A percentile compares a stretch with the other conserved stretches of the same genome.
Conservation (phyloP, 176 grass and related monocot genomes). For the Carex scoparia region DNA sequence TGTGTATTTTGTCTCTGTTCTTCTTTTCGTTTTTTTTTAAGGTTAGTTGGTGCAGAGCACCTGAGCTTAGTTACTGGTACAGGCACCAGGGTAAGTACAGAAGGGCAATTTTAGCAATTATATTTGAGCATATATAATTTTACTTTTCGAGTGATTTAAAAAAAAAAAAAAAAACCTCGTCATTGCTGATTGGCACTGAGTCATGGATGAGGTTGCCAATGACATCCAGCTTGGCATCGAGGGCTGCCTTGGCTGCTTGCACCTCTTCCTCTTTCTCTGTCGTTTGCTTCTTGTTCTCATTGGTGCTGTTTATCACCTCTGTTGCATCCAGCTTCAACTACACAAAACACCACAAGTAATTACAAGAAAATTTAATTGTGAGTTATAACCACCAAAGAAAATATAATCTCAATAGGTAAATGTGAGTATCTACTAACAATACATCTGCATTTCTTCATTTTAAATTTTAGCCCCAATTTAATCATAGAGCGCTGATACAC, state of each 20-base stretch:
- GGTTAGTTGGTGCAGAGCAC: too few species aligned
- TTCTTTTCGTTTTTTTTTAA: not conserved
- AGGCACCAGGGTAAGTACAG: not conserved
- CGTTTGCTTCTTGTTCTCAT: constrained; percentile 62
- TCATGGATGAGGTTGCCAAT: constrained; percentile 86
- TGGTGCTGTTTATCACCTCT: constrained; percentile 68
- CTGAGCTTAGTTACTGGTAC: not conserved
- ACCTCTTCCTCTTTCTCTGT: constrained; percentile 70
- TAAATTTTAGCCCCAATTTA: not conserved
- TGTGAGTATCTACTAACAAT: not conserved
- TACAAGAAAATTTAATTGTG: not conserved
- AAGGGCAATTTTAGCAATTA: not conserved
- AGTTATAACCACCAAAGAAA: not conserved
- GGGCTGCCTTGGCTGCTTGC: constrained; percentile 72
- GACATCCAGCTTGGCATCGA: constrained; percentile 51
- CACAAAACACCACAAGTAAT: constrained; percentile 3
- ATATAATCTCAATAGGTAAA: not conserved
- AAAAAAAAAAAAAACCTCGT: constrained; percentile 33
- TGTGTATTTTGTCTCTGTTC: not conserved
- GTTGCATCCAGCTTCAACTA: constrained; percentile 59
- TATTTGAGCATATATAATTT: not conserved
- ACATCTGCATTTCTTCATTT: not conserved
- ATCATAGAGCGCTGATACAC: not conserved
- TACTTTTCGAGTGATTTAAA: not conserved
- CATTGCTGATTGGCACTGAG: constrained; percentile 57